Percentiles rank a stretch among this genome's conserved stretches.
Conservation (phyloP, 2,329 filamentous ascomycete genomes). For the Penicillium sp. region DNA sequence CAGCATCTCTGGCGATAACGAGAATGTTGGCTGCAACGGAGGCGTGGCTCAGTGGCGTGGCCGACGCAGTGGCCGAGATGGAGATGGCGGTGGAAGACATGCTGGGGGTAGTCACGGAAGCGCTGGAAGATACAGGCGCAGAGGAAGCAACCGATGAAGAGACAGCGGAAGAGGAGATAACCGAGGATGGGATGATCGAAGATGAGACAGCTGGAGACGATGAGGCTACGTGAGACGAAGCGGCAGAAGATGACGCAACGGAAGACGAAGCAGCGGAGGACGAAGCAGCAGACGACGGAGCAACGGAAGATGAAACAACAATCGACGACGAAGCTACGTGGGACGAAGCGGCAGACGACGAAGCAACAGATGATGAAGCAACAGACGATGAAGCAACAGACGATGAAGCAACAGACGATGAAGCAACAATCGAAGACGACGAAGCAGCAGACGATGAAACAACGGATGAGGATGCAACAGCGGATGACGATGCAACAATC, state of each 20-base stretch:
- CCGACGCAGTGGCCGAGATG: constrained; percentile 18
- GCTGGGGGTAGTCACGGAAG: constrained; percentile 7
- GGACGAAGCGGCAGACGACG: background rate
- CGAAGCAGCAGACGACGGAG: constrained; percentile 1
- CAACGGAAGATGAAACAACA: background rate
- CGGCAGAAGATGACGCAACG: background rate
- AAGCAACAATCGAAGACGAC: background rate
- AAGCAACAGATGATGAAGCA: constrained; percentile 1
- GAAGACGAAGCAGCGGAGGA: background rate
- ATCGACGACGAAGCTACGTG: background rate
- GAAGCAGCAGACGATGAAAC: background rate
- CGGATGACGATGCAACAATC: background rate
- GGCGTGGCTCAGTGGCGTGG: constrained; percentile 20
- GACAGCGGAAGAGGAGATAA: background rate
- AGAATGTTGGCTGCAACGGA: constrained; percentile 51
- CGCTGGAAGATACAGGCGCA: background rate
- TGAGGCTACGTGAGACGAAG: background rate
- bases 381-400: background rate
- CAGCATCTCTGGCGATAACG: constrained; percentile 56
- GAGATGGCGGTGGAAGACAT: constrained; percentile 29
- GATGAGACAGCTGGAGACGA: background rate
- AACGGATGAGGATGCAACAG: constrained; percentile 1
- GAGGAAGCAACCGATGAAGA: background rate
- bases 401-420: background rate
- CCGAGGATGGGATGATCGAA: background rate